A percentile compares a stretch with the other conserved stretches of the same genome.
Conservation (phyloP, 129 eudicot species). For the Chrysanthemum lavandulifolium region DNA sequence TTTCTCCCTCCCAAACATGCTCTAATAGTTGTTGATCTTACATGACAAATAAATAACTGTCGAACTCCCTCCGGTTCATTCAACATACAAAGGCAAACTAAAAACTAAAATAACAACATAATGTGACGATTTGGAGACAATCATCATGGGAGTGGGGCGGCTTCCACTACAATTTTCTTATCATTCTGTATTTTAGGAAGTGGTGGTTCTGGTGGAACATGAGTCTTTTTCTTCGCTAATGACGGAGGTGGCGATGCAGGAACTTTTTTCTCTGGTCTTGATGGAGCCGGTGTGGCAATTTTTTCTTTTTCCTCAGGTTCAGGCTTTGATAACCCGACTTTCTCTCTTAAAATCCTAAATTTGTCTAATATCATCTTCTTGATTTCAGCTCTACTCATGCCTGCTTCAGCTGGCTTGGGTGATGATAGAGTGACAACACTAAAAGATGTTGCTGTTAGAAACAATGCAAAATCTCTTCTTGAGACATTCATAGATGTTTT, state of each 20-base stretch:
- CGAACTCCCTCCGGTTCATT: conserved; percentile 12
- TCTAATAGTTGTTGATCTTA: conserved; percentile 4
- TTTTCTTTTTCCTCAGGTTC: conserved; percentile 34
- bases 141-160: conserved; percentile 26
- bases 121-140: conserved; percentile 9
- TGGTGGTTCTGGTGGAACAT: not conserved
- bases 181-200: conserved; percentile 27
- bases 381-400: conserved; percentile 38
- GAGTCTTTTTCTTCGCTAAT: conserved; percentile 9
- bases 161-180: conserved; percentile 34
- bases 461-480: conserved; percentile 50
- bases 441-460: conserved; percentile 45
- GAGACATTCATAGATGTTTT: conserved; percentile 28
- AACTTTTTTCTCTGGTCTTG: conserved; percentile 17
- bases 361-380: conserved; percentile 58
- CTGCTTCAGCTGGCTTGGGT: conserved; percentile 60
- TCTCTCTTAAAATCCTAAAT: conserved; percentile 50
- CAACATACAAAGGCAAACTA: conserved; percentile 4
- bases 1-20: too few species aligned
- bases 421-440: conserved; percentile 32
- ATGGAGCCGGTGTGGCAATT: conserved; percentile 15
- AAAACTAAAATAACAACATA: conserved; percentile 10
- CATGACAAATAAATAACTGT: not conserved
- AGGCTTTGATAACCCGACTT: conserved; percentile 50
- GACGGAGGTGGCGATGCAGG: conserved; percentile 24